phyloP scores from a whole-genome alignment of 176 grass and related monocot genomes.

The Triticum urartu region DNA sequence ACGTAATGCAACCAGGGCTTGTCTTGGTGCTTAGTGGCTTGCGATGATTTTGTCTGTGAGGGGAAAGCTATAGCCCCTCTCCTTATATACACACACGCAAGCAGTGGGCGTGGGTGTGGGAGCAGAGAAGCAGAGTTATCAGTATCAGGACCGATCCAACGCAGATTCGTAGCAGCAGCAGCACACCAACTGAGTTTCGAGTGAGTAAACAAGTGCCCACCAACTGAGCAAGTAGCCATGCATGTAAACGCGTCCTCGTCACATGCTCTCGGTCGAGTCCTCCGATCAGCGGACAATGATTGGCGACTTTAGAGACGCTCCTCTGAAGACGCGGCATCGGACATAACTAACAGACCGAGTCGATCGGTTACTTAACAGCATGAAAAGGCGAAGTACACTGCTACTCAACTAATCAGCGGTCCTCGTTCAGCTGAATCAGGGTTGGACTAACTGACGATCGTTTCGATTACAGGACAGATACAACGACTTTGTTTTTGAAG shows the following conservation, averaged over 20 bases:
- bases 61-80: too few relatives aligned
- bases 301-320: background rate
- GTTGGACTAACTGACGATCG: too few relatives aligned
- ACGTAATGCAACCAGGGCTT: too few relatives aligned
- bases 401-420: too few relatives aligned
- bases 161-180: background rate
- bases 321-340: too few relatives aligned
- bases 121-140: background rate
- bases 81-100: background rate
- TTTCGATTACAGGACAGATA: too few relatives aligned
- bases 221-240: too few relatives aligned
- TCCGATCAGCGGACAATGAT: background rate
- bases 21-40: background rate
- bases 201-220: background rate
- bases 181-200: too few relatives aligned
- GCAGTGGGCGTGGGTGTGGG: background rate
- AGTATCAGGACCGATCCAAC: background rate
- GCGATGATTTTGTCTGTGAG: background rate
- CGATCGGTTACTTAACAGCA: background rate
- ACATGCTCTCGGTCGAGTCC: background rate
- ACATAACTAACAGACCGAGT: too few relatives aligned
- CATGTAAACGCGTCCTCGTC: background rate
- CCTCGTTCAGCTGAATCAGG: too few relatives aligned
- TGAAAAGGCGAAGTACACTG: background rate
- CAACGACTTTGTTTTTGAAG: too few relatives aligned